These are phyloP conservation scores for Yamagishiella unicocca DNA, from an alignment of 139 green algal genomes.

Conservation along the genomic window DNA sequence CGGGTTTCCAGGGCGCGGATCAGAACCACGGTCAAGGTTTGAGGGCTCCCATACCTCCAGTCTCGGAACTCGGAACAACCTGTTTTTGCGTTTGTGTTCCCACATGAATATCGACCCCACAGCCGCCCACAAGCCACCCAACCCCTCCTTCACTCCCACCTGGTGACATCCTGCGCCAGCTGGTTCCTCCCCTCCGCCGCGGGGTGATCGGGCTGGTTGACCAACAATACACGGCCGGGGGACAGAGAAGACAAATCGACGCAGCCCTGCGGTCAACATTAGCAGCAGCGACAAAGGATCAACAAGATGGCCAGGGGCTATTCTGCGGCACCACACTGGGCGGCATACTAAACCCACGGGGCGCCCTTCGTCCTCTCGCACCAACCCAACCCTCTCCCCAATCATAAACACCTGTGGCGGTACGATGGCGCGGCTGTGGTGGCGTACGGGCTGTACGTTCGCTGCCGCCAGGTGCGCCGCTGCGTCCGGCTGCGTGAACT, in stretches of 20 bases:
- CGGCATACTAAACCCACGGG: too few relatives aligned
- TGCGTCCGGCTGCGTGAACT: conserved; percentile 61
- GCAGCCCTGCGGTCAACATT: conserved; percentile 56
- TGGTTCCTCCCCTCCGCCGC: conserved; percentile 6
- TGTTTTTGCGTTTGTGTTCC: neutral
- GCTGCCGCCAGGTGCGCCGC: conserved; percentile 60
- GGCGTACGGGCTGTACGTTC: conserved; percentile 63
- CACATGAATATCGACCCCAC: neutral
- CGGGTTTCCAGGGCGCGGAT: too few relatives aligned
- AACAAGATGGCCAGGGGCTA: too few relatives aligned
- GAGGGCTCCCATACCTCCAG: too few relatives aligned
- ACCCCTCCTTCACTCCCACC: conserved; percentile 1
- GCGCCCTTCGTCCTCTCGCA: neutral
- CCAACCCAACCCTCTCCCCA: conserved; percentile 32
- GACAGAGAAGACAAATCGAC: conserved; percentile 54
- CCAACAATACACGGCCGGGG: conserved; percentile 45
- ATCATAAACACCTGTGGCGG: conserved; percentile 47
- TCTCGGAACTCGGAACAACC: too few relatives aligned
- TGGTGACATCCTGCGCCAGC: conserved; percentile 25
- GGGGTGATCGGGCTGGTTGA: conserved; percentile 42
- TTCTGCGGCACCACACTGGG: too few relatives aligned
- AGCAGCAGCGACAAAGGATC: too few relatives aligned
- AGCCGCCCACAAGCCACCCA: neutral
- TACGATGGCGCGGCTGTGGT: conserved; percentile 42
- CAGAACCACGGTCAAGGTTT: too few relatives aligned